phyloP scores from a whole-genome alignment of 352 stramenopile species.

The Phytophthora nicotianae region DNA sequence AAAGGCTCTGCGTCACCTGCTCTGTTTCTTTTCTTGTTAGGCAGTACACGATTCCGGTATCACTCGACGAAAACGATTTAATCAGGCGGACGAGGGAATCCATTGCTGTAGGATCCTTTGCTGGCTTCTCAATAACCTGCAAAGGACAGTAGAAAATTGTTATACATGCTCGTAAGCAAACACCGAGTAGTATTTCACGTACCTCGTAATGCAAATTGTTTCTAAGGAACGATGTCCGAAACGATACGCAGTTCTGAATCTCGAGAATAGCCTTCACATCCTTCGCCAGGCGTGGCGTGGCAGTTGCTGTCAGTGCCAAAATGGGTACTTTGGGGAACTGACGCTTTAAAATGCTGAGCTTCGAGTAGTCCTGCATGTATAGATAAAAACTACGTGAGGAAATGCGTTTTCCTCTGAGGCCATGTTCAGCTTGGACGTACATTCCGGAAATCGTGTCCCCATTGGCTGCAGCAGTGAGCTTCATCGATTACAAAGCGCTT shows the following conservation, averaged over 20 bases:
- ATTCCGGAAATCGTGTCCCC: conserved; percentile 85
- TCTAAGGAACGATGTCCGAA: conserved; percentile 90
- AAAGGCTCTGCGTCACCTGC: conserved; percentile 81
- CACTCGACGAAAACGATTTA: conserved; percentile 48
- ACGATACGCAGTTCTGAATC: conserved; percentile 82
- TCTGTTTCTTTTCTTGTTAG: conserved; percentile 92
- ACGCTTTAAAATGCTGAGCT: conserved; percentile 90
- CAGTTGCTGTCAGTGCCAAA: conserved; percentile 91
- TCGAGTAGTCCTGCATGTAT: conserved; percentile 86
- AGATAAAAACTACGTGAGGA: neutral
- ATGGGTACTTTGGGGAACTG: conserved; percentile 92
- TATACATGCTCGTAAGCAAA: neutral
- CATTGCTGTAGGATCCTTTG: conserved; percentile 51
- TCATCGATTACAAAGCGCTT: conserved; percentile 95
- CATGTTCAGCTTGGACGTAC: conserved; percentile 31
- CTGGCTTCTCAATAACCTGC: conserved; percentile 53
- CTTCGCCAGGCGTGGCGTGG: conserved; percentile 70
- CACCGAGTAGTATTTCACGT: conserved; percentile 10
- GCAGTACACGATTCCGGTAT: conserved; percentile 93
- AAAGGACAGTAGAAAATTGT: neutral
- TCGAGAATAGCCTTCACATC: conserved; percentile 80
- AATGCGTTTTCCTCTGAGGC: conserved; percentile 3
- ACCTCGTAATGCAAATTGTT: conserved; percentile 93
- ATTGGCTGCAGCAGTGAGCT: conserved; percentile 85
- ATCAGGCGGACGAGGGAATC: conserved; percentile 83